These are phyloP conservation scores for Trypanosoma brucei DNA, from an alignment of 208 protist genomes.

Conservation along the genomic window DNA sequence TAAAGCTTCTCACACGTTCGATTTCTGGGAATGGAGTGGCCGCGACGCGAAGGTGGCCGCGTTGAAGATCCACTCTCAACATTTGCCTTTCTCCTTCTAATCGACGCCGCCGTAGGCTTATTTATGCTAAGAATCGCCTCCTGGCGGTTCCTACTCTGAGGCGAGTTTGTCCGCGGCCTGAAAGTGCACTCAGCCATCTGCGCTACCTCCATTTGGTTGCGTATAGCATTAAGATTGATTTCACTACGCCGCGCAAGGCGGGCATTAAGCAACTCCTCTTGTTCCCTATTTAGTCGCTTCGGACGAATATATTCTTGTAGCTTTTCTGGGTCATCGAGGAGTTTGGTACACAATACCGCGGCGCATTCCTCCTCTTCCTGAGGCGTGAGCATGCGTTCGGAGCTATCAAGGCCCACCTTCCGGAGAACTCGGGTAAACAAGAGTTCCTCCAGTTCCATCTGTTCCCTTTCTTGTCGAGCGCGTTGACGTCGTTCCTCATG, in stretches of 20 bases:
- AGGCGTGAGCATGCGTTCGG: constrained; percentile 27
- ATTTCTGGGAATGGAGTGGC: constrained; percentile 7
- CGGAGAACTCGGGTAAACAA: constrained; percentile 43
- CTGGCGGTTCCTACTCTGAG: not conserved
- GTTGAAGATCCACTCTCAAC: constrained; percentile 3
- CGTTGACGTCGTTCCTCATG: constrained; percentile 20
- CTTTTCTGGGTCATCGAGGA: constrained; percentile 5
- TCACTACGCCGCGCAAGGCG: constrained; percentile 47
- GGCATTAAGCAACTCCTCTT: constrained; percentile 30
- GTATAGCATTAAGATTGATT: constrained; percentile 33
- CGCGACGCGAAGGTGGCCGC: constrained; percentile 4
- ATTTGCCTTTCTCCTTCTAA: not conserved
- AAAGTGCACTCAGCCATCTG: constrained; percentile 27
- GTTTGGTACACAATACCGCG: constrained; percentile 16
- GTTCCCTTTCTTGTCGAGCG: constrained; percentile 25
- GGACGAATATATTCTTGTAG: constrained; percentile 31
- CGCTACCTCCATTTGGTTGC: constrained; percentile 11
- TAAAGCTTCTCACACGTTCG: constrained; percentile 53
- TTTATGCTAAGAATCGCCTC: not conserved
- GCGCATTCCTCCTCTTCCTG: constrained; percentile 36
- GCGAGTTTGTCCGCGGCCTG: constrained; percentile 20
- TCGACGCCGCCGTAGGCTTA: constrained; percentile 3
- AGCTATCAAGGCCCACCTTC: constrained; percentile 30
- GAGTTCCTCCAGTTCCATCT: constrained; percentile 51
- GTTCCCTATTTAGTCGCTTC: constrained; percentile 24